A percentile compares a stretch with the other conserved stretches of the same genome.
These are phyloP conservation scores for Phytophthora sansomeana DNA, from an alignment of 352 stramenopile species.

Conservation along the genomic window DNA sequence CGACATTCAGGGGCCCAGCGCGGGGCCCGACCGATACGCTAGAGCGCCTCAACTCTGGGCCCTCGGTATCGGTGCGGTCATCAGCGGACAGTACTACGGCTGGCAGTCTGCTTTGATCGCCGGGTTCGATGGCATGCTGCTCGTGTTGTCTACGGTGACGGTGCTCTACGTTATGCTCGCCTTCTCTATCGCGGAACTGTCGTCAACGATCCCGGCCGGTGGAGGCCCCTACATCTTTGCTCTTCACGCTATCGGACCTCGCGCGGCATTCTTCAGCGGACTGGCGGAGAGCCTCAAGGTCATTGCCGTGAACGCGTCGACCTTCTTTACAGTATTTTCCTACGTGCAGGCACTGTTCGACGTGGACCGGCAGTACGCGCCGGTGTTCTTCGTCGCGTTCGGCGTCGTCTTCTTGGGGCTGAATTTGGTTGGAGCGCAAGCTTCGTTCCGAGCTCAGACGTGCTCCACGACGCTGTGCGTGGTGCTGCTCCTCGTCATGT, in stretches of 20 bases:
- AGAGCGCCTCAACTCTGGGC: constrained; percentile 72
- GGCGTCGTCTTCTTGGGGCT: constrained; percentile 62
- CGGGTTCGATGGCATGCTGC: constrained; percentile 68
- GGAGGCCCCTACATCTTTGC: constrained; percentile 79
- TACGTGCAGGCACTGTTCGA: constrained; percentile 49
- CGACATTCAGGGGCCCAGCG: constrained; percentile 14
- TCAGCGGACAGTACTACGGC: constrained; percentile 77
- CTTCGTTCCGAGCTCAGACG: constrained; percentile 75
- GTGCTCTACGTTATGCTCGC: constrained; percentile 76
- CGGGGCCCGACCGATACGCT: constrained; percentile 58
- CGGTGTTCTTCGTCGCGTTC: constrained; percentile 66
- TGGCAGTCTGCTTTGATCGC: constrained; percentile 73
- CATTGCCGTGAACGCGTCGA: constrained; percentile 57
- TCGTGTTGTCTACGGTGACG: constrained; percentile 70
- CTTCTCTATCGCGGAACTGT: constrained; percentile 83
- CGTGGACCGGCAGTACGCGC: constrained; percentile 45
- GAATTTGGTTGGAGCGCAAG: constrained; percentile 68
- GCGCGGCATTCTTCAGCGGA: constrained; percentile 55
- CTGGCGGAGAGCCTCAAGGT: constrained; percentile 79
- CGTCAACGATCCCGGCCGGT: constrained; percentile 61
- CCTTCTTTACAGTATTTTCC: constrained; percentile 58
- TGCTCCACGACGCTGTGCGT: constrained; percentile 63
- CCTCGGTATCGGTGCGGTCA: constrained; percentile 43
- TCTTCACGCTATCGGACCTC: constrained; percentile 61
- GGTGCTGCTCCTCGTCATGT: constrained; percentile 64